These are phyloP conservation scores for Leccinum ochraceum DNA, from an alignment of 768 basidiomycete species.

Conservation along the genomic window DNA sequence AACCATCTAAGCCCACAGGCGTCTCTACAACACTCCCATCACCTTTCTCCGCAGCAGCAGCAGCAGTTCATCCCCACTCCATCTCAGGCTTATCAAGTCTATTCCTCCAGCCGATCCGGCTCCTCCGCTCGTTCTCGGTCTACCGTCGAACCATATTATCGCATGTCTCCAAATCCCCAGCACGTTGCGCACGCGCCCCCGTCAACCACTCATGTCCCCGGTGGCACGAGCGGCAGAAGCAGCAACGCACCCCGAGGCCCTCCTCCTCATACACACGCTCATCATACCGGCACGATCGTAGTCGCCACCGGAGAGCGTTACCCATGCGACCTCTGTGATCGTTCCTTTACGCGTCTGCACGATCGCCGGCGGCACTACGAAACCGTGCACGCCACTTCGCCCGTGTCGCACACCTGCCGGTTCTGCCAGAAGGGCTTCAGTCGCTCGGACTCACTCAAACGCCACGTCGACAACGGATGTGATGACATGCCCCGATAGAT, in stretches of 20 bases:
- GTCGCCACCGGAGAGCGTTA: constrained; percentile 54
- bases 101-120: constrained; percentile 32
- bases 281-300: constrained; percentile 17
- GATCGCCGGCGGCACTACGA: constrained; percentile 83
- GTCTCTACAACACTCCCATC: constrained; percentile 21
- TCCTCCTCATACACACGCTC: constrained; percentile 2
- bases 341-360: constrained; percentile 78
- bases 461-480: constrained; percentile 82
- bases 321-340: constrained; percentile 72
- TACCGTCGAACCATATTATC: constrained; percentile 41
- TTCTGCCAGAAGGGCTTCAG: constrained; percentile 80
- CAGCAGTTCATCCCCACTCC: constrained; percentile 51
- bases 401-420: constrained; percentile 67
- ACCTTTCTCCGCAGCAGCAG: constrained; percentile 18
- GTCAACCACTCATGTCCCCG: constrained; percentile 14
- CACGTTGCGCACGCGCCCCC: constrained; percentile 25
- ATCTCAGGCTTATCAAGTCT: constrained; percentile 41
- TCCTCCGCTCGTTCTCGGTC: constrained; percentile 28
- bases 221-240: constrained; percentile 18
- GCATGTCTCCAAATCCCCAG: constrained; percentile 41
- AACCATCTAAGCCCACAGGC: constrained; percentile 16
- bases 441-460: constrained; percentile 76
- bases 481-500: constrained; percentile 54
- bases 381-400: constrained; percentile 67
- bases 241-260: constrained; percentile 9